Conservation (phyloP, 2,329 filamentous ascomycete genomes). For the Botrytis squamosa region DNA sequence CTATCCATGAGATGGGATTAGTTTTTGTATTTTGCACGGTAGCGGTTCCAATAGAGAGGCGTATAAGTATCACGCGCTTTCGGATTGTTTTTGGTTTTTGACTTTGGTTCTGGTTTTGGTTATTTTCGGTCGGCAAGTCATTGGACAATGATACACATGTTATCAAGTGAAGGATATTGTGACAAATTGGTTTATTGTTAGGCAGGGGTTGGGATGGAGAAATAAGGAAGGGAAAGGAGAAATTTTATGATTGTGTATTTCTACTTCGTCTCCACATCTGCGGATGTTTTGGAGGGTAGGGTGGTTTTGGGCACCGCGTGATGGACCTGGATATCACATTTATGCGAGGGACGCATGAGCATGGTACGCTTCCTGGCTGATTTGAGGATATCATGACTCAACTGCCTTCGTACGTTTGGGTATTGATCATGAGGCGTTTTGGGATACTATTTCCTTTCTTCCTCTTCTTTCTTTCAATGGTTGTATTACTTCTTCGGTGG, state of each 20-base stretch:
- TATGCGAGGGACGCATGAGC: background rate
- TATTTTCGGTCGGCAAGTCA: conserved; percentile 8
- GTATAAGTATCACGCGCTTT: conserved; percentile 21
- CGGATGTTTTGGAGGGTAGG: background rate
- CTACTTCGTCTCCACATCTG: conserved; percentile 16
- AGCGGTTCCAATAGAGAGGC: conserved; percentile 1
- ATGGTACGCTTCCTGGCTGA: conserved; percentile 8
- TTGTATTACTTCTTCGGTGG: background rate
- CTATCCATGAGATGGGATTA: background rate
- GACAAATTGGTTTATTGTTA: conserved; percentile 6
- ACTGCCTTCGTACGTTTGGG: conserved; percentile 9
- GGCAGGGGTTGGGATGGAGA: conserved; percentile 12
- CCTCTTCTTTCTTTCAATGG: background rate
- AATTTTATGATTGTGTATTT: conserved; percentile 18
- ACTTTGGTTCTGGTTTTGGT: conserved; percentile 8
- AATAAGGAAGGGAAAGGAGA: background rate
- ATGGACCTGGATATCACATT: conserved; percentile 20
- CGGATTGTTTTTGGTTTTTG: background rate
- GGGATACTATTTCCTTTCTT: conserved; percentile 38
- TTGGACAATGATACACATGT: conserved; percentile 1
- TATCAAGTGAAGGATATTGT: conserved; percentile 20
- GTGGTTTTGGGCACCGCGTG: conserved; percentile 8
- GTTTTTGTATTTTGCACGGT: conserved; percentile 1
- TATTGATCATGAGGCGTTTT: conserved; percentile 7
- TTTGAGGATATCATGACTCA: background rate